phyloP scores from a whole-genome alignment of 352 stramenopile genomes.

The Globisporangium solare region DNA sequence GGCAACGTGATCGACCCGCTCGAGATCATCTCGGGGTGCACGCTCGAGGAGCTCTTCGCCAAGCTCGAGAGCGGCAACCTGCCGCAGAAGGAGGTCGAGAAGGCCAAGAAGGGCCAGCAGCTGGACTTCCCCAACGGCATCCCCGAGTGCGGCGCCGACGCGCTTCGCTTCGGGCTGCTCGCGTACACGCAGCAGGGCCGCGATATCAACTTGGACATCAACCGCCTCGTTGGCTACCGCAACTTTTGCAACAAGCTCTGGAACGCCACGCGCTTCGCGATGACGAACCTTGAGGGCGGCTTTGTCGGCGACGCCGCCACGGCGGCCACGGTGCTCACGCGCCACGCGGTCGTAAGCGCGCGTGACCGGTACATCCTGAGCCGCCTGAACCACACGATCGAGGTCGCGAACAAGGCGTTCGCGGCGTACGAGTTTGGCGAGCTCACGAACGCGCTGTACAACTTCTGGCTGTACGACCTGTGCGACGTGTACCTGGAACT shows the following conservation, averaged over 20 bases:
- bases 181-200: slow-evolving; percentile 92
- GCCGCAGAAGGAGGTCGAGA: slow-evolving; percentile 94
- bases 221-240: slow-evolving; percentile 97
- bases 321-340: slow-evolving; percentile 45
- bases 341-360: slow-evolving; percentile 53
- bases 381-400: slow-evolving; percentile 73
- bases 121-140: slow-evolving; percentile 99
- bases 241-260: slow-evolving; percentile 99
- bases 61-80: slow-evolving; percentile 98
- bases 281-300: slow-evolving; percentile 92
- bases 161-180: slow-evolving; percentile 97
- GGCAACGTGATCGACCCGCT: slow-evolving; percentile 98
- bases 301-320: slow-evolving; percentile 53
- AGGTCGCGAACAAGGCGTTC: slow-evolving; percentile 82
- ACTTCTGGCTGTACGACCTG: slow-evolving; percentile 98
- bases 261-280: slow-evolving; percentile 98
- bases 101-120: slow-evolving; percentile 96
- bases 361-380: slow-evolving; percentile 85
- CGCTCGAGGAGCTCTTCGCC: slow-evolving; percentile 90
- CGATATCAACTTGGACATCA: slow-evolving; percentile 99
- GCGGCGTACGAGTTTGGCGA: slow-evolving; percentile 95
- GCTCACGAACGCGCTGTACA: slow-evolving; percentile 93
- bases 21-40: slow-evolving; percentile 96
- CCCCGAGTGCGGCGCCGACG: slow-evolving; percentile 97
- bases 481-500: slow-evolving; percentile 99